Conservation (phyloP, 2,329 filamentous ascomycete species). For the Penicillium glabrum region DNA sequence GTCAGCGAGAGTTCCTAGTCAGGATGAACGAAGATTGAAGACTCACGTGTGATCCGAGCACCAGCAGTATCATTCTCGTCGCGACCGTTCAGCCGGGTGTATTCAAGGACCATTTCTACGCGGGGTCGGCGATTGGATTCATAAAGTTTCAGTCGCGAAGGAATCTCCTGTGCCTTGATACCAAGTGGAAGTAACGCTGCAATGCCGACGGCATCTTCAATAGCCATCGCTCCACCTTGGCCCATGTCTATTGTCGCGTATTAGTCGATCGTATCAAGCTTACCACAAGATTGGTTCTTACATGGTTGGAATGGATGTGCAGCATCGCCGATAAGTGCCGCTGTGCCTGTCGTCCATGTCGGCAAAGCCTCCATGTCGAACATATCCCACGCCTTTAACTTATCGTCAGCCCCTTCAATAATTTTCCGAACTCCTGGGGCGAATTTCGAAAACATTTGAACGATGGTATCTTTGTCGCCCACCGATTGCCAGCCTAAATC, state of each 20-base stretch:
- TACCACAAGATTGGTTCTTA: conserved; percentile 1
- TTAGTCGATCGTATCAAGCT: not conserved
- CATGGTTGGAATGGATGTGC: conserved; percentile 65
- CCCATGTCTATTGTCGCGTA: conserved; percentile 23
- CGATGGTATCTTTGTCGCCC: conserved; percentile 17
- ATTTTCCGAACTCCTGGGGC: conserved; percentile 15
- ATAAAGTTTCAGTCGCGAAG: conserved; percentile 18
- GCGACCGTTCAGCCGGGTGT: conserved; percentile 23
- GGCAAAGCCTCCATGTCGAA: conserved; percentile 61
- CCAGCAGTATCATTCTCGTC: conserved; percentile 19
- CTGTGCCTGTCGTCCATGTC: conserved; percentile 52
- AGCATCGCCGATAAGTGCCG: conserved; percentile 64
- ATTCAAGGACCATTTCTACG: conserved; percentile 20
- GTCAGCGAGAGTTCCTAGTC: not conserved
- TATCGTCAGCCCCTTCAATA: conserved; percentile 33
- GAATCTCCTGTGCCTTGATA: conserved; percentile 16
- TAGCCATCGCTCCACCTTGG: conserved; percentile 34
- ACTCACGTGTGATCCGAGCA: conserved; percentile 17
- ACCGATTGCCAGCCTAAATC: conserved; percentile 18
- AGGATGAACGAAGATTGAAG: not conserved
- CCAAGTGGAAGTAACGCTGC: conserved; percentile 25
- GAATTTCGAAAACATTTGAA: conserved; percentile 19
- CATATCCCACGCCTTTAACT: conserved; percentile 58
- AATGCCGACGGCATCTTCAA: conserved; percentile 32
- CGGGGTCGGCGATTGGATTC: conserved; percentile 19